Percentiles rank a stretch among this genome's conserved stretches.
Evolutionary conservation across 805 yeast species (phyloP).

Genomic region (Candida patagonica): DNA sequence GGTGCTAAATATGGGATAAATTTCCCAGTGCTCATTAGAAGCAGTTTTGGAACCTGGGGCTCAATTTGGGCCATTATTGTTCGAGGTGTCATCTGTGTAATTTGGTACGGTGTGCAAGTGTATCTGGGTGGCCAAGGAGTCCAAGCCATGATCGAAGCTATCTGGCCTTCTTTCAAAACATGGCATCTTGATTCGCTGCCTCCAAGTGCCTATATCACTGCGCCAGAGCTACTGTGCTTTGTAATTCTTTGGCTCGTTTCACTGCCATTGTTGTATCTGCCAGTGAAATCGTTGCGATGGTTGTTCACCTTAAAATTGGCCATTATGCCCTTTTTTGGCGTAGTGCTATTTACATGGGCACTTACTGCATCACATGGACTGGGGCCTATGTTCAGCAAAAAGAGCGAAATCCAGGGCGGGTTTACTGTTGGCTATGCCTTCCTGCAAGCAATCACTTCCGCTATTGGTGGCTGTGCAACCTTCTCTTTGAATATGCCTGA

Average conservation of each 20-base stretch:
- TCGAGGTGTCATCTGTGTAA: slow-evolving; percentile 15
- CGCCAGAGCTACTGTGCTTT: slow-evolving; percentile 33
- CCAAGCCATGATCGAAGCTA: slow-evolving; percentile 35
- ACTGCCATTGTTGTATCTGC: slow-evolving; percentile 38
- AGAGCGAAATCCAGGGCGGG: slow-evolving; percentile 27
- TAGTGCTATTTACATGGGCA: slow-evolving; percentile 39
- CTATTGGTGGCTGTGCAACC: slow-evolving; percentile 41
- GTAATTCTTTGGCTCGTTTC: slow-evolving; percentile 38
- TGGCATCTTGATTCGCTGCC: slow-evolving; percentile 21
- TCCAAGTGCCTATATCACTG: slow-evolving; percentile 30
- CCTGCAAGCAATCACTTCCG: slow-evolving; percentile 35
- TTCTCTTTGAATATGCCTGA: slow-evolving; percentile 42
- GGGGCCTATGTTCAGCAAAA: slow-evolving; percentile 34
- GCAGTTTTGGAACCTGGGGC: slow-evolving; percentile 13
- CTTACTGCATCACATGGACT: slow-evolving; percentile 36
- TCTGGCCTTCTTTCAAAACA: slow-evolving; percentile 33
- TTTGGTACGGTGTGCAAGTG: slow-evolving; percentile 15
- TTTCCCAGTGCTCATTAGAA: slow-evolving; percentile 11
- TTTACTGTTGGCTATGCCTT: slow-evolving; percentile 36
- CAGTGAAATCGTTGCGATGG: slow-evolving; percentile 37
- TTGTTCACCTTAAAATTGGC: slow-evolving; percentile 38
- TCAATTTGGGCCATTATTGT: slow-evolving; percentile 13
- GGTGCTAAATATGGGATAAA: slow-evolving; percentile 8
- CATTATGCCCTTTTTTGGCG: slow-evolving; percentile 35
- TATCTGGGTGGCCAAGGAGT: slow-evolving; percentile 14